Conservation (phyloP, 2,329 filamentous ascomycete genomes). For the Alternaria ethzedia region DNA sequence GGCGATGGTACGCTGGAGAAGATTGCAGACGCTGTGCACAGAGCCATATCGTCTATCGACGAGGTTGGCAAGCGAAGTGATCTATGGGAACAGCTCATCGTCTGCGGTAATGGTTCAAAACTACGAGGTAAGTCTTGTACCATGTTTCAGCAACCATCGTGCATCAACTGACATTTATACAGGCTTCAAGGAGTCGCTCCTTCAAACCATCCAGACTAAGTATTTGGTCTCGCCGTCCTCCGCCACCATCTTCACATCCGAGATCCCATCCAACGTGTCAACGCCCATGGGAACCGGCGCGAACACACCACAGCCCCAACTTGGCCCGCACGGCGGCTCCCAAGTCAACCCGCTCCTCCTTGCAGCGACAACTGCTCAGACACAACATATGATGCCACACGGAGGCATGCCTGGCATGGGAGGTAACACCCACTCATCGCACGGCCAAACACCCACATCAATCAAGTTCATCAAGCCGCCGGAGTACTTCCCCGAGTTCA, state of each 20-base stretch:
- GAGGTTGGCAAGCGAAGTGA: slow-evolving; percentile 83
- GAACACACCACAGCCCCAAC: slow-evolving; percentile 78
- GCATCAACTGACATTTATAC: slow-evolving; percentile 36
- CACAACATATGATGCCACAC: slow-evolving; percentile 55
- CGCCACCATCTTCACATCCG: slow-evolving; percentile 95
- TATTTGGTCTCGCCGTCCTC: slow-evolving; percentile 92
- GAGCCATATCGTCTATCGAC: slow-evolving; percentile 79
- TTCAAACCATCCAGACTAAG: slow-evolving; percentile 78
- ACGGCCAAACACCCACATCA: slow-evolving; percentile 79
- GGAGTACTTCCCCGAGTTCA: slow-evolving; percentile 90
- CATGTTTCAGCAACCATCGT: background rate
- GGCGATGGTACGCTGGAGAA: slow-evolving; percentile 76
- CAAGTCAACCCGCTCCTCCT: slow-evolving; percentile 88
- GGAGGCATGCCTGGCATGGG: slow-evolving; percentile 42
- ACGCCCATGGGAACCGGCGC: slow-evolving; percentile 89
- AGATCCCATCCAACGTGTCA: slow-evolving; percentile 90
- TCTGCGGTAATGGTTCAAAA: slow-evolving; percentile 85
- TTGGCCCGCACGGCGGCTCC: slow-evolving; percentile 57
- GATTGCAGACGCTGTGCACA: slow-evolving; percentile 83
- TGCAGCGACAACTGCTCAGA: slow-evolving; percentile 81
- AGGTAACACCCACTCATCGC: slow-evolving; percentile 65
- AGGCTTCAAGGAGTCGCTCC: slow-evolving; percentile 88
- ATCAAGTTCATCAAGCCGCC: slow-evolving; percentile 81
- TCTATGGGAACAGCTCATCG: slow-evolving; percentile 90
- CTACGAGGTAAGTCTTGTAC: slow-evolving; percentile 59